phyloP scores from a whole-genome alignment of 2,329 filamentous ascomycete genomes.

The Dothideomycetes sp. region DNA sequence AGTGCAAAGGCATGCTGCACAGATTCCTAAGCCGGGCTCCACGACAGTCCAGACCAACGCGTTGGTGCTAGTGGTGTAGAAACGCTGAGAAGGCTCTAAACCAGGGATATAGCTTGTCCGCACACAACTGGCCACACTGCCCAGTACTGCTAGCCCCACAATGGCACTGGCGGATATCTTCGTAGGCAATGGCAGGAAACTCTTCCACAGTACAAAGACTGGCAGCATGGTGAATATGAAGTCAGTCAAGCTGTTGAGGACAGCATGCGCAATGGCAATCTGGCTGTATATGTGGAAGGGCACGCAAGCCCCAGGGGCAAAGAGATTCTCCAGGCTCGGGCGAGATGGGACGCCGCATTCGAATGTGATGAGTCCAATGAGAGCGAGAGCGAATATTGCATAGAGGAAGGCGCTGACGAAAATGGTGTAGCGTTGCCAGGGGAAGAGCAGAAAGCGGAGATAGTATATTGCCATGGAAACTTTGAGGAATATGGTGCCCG shows the following conservation, averaged over 20 bases:
- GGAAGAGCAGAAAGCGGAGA: conserved; percentile 26
- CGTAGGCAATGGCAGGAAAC: conserved; percentile 27
- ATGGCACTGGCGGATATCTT: conserved; percentile 31
- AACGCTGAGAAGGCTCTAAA: conserved; percentile 11
- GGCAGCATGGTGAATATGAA: conserved; percentile 26
- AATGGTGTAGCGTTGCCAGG: conserved; percentile 24
- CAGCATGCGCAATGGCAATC: conserved; percentile 2
- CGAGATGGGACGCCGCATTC: conserved; percentile 16
- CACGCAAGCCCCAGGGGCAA: background rate
- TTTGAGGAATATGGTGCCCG: conserved; percentile 30
- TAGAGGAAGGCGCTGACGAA: conserved; percentile 21
- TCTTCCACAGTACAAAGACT: conserved; percentile 26
- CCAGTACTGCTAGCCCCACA: conserved; percentile 24
- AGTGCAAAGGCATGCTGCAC: conserved; percentile 20
- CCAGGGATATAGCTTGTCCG: conserved; percentile 14
- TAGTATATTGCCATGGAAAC: conserved; percentile 35
- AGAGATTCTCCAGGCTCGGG: background rate
- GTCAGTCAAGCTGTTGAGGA: conserved; percentile 26
- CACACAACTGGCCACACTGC: conserved; percentile 14
- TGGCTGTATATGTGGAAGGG: background rate
- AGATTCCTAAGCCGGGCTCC: conserved; percentile 22
- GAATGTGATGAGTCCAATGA: conserved; percentile 18
- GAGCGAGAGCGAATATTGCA: conserved; percentile 20
- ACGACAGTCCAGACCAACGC: conserved; percentile 17
- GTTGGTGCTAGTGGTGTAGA: conserved; percentile 12